These are phyloP conservation scores for Neoconidiobolus thromboides DNA, from an alignment of 371 early-diverging fungal genomes.

Conservation along the genomic window DNA sequence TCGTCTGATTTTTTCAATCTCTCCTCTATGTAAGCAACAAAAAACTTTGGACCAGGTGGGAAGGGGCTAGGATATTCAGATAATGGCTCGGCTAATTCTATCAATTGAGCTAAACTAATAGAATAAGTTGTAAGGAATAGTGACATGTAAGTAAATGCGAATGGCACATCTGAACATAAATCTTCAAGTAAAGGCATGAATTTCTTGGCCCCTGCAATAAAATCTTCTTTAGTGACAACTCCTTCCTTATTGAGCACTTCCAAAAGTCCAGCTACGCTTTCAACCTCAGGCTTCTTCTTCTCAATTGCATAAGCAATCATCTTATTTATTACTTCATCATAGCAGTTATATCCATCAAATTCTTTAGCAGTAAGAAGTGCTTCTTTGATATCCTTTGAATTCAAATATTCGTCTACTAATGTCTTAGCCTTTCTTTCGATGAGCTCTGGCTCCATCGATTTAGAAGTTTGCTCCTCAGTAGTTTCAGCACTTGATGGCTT, in stretches of 20 bases:
- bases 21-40: background rate
- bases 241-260: slow-evolving; percentile 20
- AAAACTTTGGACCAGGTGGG: background rate
- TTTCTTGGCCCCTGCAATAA: slow-evolving; percentile 28
- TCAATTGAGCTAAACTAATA: background rate
- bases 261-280: slow-evolving; percentile 29
- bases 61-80: background rate
- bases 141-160: slow-evolving; percentile 43
- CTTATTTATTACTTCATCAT: slow-evolving; percentile 19
- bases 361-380: slow-evolving; percentile 41
- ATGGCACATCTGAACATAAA: slow-evolving; percentile 60
- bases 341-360: slow-evolving; percentile 29
- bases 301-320: slow-evolving; percentile 31
- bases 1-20: background rate
- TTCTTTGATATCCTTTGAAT: slow-evolving; percentile 25
- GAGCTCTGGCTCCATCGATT: background rate
- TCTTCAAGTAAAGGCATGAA: slow-evolving; percentile 52
- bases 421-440: slow-evolving; percentile 25
- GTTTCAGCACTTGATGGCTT: background rate
- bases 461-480: background rate
- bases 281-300: slow-evolving; percentile 32
- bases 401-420: slow-evolving; percentile 37
- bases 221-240: slow-evolving; percentile 16
- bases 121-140: slow-evolving; percentile 13
- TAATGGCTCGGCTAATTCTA: background rate